Evolutionary conservation across 805 yeast genomes (phyloP).

Genomic region (Kuraishia ogatae): DNA sequence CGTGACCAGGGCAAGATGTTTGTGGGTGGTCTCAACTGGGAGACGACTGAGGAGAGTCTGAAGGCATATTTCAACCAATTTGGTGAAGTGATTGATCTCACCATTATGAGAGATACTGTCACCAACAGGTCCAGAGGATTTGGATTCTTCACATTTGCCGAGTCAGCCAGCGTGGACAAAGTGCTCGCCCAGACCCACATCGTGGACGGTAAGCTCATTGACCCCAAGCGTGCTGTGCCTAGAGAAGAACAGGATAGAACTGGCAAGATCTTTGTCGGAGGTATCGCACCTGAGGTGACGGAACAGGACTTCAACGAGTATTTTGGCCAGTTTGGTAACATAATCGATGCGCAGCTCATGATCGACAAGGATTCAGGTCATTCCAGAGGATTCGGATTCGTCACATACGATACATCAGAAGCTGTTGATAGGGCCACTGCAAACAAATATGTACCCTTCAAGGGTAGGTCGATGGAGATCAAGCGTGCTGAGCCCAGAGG

Average conservation of each 20-base stretch:
- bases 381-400: slow-evolving; percentile 95
- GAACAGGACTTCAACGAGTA: slow-evolving; percentile 83
- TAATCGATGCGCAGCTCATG: slow-evolving; percentile 95
- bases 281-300: slow-evolving; percentile 88
- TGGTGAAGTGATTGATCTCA: slow-evolving; percentile 82
- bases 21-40: slow-evolving; percentile 97
- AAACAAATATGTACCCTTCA: slow-evolving; percentile 72
- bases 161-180: slow-evolving; percentile 74
- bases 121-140: slow-evolving; percentile 93
- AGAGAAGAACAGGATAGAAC: slow-evolving; percentile 95
- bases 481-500: slow-evolving; percentile 80
- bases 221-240: slow-evolving; percentile 96
- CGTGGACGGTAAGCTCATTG: slow-evolving; percentile 91
- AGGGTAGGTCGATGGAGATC: slow-evolving; percentile 80
- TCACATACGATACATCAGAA: slow-evolving; percentile 88
- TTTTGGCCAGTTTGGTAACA: slow-evolving; percentile 81
- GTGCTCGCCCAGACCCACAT: slow-evolving; percentile 83
- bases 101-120: slow-evolving; percentile 83
- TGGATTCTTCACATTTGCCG: slow-evolving; percentile 84
- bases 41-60: slow-evolving; percentile 84
- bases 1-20: slow-evolving; percentile 88
- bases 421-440: slow-evolving; percentile 87
- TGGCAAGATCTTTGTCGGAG: slow-evolving; percentile 96
- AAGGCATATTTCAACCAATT: slow-evolving; percentile 75
- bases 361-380: slow-evolving; percentile 95